These are phyloP conservation scores for Cnidoscolus chayamansa DNA, from an alignment of 441 rosid species.

Conservation along the genomic window DNA sequence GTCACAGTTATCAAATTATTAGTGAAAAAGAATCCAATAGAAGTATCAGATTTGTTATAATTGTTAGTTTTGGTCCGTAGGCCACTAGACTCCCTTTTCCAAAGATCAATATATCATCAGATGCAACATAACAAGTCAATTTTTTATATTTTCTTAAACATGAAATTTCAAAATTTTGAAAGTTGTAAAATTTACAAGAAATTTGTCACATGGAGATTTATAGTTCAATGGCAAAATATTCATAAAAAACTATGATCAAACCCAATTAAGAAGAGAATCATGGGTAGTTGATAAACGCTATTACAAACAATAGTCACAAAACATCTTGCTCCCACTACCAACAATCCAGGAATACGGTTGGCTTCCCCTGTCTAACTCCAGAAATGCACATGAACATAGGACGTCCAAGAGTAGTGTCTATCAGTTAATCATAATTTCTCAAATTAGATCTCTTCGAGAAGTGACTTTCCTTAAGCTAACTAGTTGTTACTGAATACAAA, in stretches of 20 bases:
- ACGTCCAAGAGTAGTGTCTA: neutral
- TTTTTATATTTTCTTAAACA: neutral
- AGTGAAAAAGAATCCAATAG: neutral
- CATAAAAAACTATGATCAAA: neutral
- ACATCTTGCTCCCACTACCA: slow-evolving; percentile 5
- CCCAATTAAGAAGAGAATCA: neutral
- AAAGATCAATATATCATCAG: neutral
- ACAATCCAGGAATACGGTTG: neutral
- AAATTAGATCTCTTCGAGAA: neutral
- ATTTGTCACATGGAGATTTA: neutral
- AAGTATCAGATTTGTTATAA: neutral
- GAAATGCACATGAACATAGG: slow-evolving; percentile 5
- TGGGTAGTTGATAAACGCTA: slow-evolving; percentile 4
- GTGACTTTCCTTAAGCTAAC: neutral
- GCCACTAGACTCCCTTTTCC: neutral
- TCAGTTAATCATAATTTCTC: neutral
- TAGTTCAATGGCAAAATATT: neutral
- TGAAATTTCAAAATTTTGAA: neutral
- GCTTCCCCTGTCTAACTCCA: neutral
- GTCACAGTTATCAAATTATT: neutral
- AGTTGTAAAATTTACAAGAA: slow-evolving; percentile 1
- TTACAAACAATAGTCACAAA: neutral
- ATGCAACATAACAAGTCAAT: neutral
- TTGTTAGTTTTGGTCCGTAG: neutral
- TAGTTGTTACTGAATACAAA: slow-evolving; percentile 1